Evolutionary conservation across 257 asterid genomes (phyloP).

Genomic region (Solanum sitiens): DNA sequence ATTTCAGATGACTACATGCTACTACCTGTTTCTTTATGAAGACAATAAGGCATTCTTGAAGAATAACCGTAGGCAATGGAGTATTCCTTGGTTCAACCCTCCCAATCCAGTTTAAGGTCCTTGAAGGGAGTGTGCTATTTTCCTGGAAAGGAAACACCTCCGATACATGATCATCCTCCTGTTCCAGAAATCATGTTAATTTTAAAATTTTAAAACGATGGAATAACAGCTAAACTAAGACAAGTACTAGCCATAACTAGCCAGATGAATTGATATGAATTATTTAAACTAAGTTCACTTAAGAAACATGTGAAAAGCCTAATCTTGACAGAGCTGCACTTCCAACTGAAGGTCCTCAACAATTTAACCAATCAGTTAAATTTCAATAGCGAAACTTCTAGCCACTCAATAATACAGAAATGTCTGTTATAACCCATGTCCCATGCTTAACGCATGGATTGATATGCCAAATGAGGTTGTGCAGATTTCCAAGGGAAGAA

Average conservation of each 20-base stretch:
- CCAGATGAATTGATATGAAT: neutral
- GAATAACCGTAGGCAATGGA: slow-evolving; percentile 63
- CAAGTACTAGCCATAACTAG: slow-evolving; percentile 1
- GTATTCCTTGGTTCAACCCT: slow-evolving; percentile 53
- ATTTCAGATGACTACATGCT: neutral
- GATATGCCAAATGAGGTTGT: neutral
- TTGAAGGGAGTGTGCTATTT: slow-evolving; percentile 84
- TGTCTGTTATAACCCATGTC: neutral
- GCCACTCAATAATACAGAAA: neutral
- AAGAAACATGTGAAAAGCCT: neutral
- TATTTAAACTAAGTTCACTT: neutral
- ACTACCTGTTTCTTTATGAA: slow-evolving; percentile 79
- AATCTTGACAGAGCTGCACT: neutral
- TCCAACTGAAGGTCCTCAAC: neutral
- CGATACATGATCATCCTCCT: slow-evolving; percentile 70
- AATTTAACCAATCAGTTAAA: neutral
- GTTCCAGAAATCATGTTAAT: slow-evolving; percentile 9
- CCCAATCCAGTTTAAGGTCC: slow-evolving; percentile 61
- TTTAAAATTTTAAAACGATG: neutral
- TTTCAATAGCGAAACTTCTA: neutral
- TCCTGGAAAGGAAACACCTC: slow-evolving; percentile 84
- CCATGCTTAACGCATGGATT: neutral
- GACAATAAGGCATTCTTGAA: slow-evolving; percentile 79
- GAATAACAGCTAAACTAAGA: slow-evolving; percentile 1
- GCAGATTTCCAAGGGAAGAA: neutral